Conservation (phyloP, 2,329 filamentous ascomycete species). For the Alternaria burnsii region DNA sequence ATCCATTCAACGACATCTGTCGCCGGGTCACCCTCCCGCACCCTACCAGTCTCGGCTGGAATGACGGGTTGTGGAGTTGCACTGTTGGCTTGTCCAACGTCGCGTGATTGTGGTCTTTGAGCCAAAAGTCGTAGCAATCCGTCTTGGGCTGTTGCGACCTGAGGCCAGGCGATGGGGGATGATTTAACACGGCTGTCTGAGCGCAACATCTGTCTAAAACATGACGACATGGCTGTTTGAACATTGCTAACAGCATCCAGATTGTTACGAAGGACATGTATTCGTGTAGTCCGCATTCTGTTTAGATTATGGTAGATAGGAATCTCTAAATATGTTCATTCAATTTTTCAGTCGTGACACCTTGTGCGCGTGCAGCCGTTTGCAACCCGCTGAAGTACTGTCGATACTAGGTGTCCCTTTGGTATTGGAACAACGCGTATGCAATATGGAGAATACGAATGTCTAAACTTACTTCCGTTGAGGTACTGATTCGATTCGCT, state of each 20-base stretch:
- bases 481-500: conserved; percentile 6
- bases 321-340: neutral
- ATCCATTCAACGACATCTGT: conserved; percentile 70
- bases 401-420: neutral
- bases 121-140: conserved; percentile 45
- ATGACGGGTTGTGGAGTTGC: conserved; percentile 82
- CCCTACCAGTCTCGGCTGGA: conserved; percentile 64
- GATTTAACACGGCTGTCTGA: conserved; percentile 77
- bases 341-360: neutral
- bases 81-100: conserved; percentile 53
- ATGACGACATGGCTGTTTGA: conserved; percentile 6
- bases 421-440: neutral
- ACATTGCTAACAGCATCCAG: conserved; percentile 22
- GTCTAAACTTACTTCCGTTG: neutral
- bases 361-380: too few species aligned
- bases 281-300: neutral
- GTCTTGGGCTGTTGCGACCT: conserved; percentile 56
- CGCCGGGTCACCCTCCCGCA: conserved; percentile 78
- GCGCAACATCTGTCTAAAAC: conserved; percentile 33
- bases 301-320: neutral
- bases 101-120: conserved; percentile 66
- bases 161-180: conserved; percentile 69
- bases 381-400: neutral
- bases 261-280: neutral
- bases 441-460: neutral